These are phyloP conservation scores for Pyrenochaeta sp. DNA, from an alignment of 2,329 filamentous ascomycete species.

Conservation along the genomic window DNA sequence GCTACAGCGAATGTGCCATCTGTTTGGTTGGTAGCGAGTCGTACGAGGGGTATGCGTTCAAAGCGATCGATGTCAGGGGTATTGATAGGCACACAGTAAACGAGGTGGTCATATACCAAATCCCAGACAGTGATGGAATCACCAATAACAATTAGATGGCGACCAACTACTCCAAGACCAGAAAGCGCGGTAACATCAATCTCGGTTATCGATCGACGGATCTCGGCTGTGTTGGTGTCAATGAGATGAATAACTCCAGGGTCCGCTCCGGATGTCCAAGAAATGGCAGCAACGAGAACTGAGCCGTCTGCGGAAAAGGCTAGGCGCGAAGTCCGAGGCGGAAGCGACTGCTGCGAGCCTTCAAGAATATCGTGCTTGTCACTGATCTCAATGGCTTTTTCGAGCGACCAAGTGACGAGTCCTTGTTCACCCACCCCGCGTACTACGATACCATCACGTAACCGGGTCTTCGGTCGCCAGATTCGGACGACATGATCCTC, in stretches of 20 bases:
- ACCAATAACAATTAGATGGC: slow-evolving; percentile 78
- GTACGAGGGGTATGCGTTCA: slow-evolving; percentile 55
- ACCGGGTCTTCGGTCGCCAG: slow-evolving; percentile 79
- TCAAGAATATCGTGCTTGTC: slow-evolving; percentile 41
- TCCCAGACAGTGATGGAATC: slow-evolving; percentile 82
- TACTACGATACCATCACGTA: slow-evolving; percentile 72
- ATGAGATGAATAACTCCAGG: slow-evolving; percentile 77
- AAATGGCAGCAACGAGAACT: slow-evolving; percentile 44
- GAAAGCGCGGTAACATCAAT: slow-evolving; percentile 72
- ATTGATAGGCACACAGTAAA: slow-evolving; percentile 69
- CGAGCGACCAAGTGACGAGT: slow-evolving; percentile 78
- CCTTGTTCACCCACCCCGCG: slow-evolving; percentile 62
- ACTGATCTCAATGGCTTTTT: slow-evolving; percentile 61
- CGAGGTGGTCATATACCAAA: slow-evolving; percentile 78
- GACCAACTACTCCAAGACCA: slow-evolving; percentile 75
- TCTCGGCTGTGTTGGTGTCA: slow-evolving; percentile 72
- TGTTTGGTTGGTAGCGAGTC: slow-evolving; percentile 75
- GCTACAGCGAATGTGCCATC: slow-evolving; percentile 55
- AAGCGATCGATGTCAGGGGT: slow-evolving; percentile 40
- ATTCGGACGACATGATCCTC: slow-evolving; percentile 79
- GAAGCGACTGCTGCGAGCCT: slow-evolving; percentile 32
- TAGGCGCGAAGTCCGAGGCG: slow-evolving; percentile 68
- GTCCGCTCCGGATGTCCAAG: slow-evolving; percentile 51
- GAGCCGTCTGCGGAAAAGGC: slow-evolving; percentile 69
- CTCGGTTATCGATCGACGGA: slow-evolving; percentile 73